Conservation (phyloP, 164 flowering plant species). For the Taxillus chinensis region DNA sequence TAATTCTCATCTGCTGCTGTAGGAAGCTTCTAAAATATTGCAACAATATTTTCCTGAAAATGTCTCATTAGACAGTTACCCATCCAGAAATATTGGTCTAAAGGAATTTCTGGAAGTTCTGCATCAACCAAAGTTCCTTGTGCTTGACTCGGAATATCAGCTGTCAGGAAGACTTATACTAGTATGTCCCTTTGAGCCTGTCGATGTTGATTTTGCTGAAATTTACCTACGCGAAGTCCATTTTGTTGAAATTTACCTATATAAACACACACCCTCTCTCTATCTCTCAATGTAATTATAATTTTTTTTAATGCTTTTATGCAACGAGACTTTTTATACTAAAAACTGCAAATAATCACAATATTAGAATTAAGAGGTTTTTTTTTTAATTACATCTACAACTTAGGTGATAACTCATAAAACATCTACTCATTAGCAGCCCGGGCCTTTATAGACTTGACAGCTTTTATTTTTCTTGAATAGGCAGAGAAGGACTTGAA, state of each 20-base stretch:
- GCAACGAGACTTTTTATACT: no score
- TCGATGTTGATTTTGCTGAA: neutral
- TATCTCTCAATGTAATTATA: neutral
- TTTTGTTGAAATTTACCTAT: neutral
- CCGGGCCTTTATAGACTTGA: neutral
- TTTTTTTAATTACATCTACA: no score
- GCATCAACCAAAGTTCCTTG: slow-evolving; percentile 38
- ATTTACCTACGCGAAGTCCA: neutral
- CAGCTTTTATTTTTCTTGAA: slow-evolving; percentile 8
- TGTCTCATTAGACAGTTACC: slow-evolving; percentile 15
- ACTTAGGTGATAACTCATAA: no score
- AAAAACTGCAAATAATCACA: no score
- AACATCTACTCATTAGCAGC: no score
- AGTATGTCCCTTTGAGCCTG: slow-evolving; percentile 26
- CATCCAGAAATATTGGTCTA: slow-evolving; percentile 16
- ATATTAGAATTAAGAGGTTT: no score
- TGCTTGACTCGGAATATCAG: slow-evolving; percentile 52
- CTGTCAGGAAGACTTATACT: slow-evolving; percentile 32
- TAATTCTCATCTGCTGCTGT: slow-evolving; percentile 9
- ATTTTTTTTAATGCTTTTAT: no score
- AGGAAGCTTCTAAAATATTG: slow-evolving; percentile 38
- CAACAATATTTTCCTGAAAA: slow-evolving; percentile 17
- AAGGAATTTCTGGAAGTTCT: slow-evolving; percentile 30
- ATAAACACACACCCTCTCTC: neutral
- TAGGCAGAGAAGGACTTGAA: slow-evolving; percentile 62